These are phyloP conservation scores for Clitoria ternatea DNA, from an alignment of 306 rosid genomes.

Conservation along the genomic window DNA sequence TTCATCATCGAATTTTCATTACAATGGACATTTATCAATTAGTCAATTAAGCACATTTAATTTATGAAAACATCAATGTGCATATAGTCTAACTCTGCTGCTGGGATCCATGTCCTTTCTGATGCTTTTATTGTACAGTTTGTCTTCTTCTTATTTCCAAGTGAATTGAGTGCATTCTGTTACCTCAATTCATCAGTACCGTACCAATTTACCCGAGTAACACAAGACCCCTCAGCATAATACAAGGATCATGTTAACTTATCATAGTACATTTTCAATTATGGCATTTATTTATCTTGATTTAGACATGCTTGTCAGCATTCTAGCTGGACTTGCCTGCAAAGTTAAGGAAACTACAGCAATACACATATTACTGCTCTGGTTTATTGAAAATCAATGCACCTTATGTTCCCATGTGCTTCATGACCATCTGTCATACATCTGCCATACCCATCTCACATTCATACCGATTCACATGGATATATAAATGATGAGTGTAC, in stretches of 20 bases:
- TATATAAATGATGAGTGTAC: too few relatives aligned
- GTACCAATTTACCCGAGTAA: not conserved
- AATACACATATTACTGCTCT: conserved; percentile 6
- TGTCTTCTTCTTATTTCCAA: not conserved
- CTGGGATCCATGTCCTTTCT: not conserved
- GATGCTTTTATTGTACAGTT: not conserved
- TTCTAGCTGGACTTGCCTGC: conserved; percentile 28
- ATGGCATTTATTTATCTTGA: not conserved
- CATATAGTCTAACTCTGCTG: not conserved
- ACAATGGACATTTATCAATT: too few relatives aligned
- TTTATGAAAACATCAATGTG: not conserved
- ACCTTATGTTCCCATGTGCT: conserved; percentile 27
- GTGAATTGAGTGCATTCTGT: not conserved
- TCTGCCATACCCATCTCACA: conserved; percentile 3
- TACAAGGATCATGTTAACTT: not conserved
- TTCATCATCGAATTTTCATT: too few relatives aligned
- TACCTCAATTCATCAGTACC: not conserved
- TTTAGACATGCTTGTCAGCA: conserved; percentile 17
- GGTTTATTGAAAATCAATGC: conserved; percentile 4
- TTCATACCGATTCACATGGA: not conserved
- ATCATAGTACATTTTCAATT: not conserved
- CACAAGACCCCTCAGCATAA: not conserved
- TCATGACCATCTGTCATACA: not conserved
- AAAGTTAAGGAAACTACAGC: conserved; percentile 9
- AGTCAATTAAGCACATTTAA: not conserved